A percentile compares a stretch with the other conserved stretches of the same genome.
Evolutionary conservation across 352 stramenopile genomes (phyloP).

Genomic region (Hyaloperonospora brassicae): DNA sequence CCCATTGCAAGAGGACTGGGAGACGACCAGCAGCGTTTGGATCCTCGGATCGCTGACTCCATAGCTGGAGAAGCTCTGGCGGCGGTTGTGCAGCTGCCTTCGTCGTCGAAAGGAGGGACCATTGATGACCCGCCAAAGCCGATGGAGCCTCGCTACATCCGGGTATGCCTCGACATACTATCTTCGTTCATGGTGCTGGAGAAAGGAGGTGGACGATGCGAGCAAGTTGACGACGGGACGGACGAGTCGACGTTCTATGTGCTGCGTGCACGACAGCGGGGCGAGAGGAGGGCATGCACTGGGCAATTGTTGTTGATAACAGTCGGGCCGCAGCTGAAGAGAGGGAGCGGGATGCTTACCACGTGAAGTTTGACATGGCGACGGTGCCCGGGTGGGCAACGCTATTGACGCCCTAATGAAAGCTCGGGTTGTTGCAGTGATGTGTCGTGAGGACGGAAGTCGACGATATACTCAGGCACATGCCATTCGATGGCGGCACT

Average conservation of each 20-base stretch:
- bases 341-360: slow-evolving; percentile 80
- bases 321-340: slow-evolving; percentile 52
- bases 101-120: slow-evolving; percentile 40
- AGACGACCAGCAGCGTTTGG: slow-evolving; percentile 86
- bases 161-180: too few relatives aligned
- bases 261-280: slow-evolving; percentile 34
- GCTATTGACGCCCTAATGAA: slow-evolving; percentile 24
- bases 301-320: slow-evolving; percentile 55
- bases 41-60: slow-evolving; percentile 77
- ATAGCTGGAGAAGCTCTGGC: slow-evolving; percentile 75
- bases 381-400: not conserved
- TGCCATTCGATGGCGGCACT: slow-evolving; percentile 27
- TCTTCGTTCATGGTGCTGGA: slow-evolving; percentile 24
- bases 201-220: slow-evolving; percentile 13
- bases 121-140: slow-evolving; percentile 61
- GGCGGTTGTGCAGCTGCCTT: slow-evolving; percentile 39
- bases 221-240: slow-evolving; percentile 16
- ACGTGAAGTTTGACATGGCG: slow-evolving; percentile 64
- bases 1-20: slow-evolving; percentile 70
- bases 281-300: slow-evolving; percentile 34
- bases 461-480: slow-evolving; percentile 57
- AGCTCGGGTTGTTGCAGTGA: slow-evolving; percentile 59
- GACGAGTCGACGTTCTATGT: slow-evolving; percentile 54
- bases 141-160: slow-evolving; percentile 45
- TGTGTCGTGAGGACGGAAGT: slow-evolving; percentile 70